Base-by-base conservation (phyloP, 331 rosid species). In the Telfairia occidentalis region DNA sequence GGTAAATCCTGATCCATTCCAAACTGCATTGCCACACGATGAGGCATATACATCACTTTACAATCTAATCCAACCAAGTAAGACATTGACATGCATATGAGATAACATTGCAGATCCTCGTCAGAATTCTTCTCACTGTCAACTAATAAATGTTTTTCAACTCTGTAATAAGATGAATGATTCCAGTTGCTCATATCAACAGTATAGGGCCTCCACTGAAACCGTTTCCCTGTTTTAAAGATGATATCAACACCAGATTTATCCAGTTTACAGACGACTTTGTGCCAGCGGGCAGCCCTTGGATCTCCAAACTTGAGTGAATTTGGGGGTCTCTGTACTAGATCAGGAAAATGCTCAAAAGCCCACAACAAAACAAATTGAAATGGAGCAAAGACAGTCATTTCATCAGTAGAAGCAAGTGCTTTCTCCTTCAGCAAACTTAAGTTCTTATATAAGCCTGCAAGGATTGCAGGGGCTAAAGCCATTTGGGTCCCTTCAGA, bases 1-100 rank as follows among this genome's bases (percentile, higher is more conserved):
- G 87, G 90, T 73, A 90, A 73, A 76, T 90, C 90, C 76, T 90
- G 92, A 79, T 90, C 93, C 65, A 86, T 43, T 15, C 92, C 87
- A 3, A 90, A 88, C 59, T 90, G 91, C 87, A 88, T 78, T 1
- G 91, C 82, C 24, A 88, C 89, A 1, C 90, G 77, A 26, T 90
- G 85, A 1, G 93, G 93, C 4, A 81, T 75, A 60, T 90, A 87
- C 30, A 77, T 65, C 74, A 78, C 89, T 26, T 61, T 74, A 73
- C 60, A 72, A 5, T 46, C 78, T 9, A 87, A 9, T 30, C 92
- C 96, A 61, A 87, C 82, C 34, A 87, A 80, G 80, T 81, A 69
- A n/a, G 82, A 83, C 77, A 30, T 77, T 57, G 82, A 66, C 79
- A 83, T 32, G 59, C 84, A 87, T 21, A 24, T 35, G 59, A 77